Evolutionary conservation across 768 basidiomycete genomes (phyloP), one percentile per base, ranked within the genome.

Genomic region (Mycena amicta): DNA sequence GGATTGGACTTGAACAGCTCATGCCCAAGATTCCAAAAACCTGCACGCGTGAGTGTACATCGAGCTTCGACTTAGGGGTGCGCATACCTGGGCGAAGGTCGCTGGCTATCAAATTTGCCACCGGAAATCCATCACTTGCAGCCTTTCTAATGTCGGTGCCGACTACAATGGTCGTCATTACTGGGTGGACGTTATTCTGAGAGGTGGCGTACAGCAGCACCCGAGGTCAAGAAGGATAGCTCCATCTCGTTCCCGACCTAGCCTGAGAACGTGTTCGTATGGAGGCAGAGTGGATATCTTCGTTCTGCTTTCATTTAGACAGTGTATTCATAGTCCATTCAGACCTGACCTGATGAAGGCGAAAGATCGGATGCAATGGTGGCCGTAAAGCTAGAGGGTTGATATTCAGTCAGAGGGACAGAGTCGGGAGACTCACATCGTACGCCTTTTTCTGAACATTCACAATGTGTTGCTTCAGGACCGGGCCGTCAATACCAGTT

Each of bases 1-100:
- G 81, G 78, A 0, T 74, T 83, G 15, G 82, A 75, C 47, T 69
- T 77, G 72, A 88, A 90, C 6, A 89, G 74, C 49, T 81, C 77
- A 58, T 89, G 86, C 1, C 87, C 88, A 3, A 80, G 74, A 3
- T 83, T 74, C 86, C 85, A 88, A 59, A 85, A 83, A n/a, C n/a
- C n/a, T 4, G 8, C n/a, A 74, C n/a, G n/a, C n/a, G n/a, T n/a
- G n/a, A n/a, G n/a, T n/a, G n/a, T n/a, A n/a, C n/a, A n/a, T n/a
- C n/a, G n/a, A n/a, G n/a, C n/a, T n/a, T n/a, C n/a, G n/a, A n/a
- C n/a, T n/a, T n/a, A n/a, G n/a, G n/a, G n/a, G n/a, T n/a, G n/a
- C n/a, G n/a, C n/a, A n/a, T n/a, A n/a, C n/a, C n/a, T n/a, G 62
- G 67, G 12, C 67, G 62, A 15, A 80, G 66, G 56, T 79, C 79